Percentiles rank a stretch among this genome's conserved stretches.
phyloP scores from a whole-genome alignment of 1,284 basidiomycete species.

The Irpex sp. region DNA sequence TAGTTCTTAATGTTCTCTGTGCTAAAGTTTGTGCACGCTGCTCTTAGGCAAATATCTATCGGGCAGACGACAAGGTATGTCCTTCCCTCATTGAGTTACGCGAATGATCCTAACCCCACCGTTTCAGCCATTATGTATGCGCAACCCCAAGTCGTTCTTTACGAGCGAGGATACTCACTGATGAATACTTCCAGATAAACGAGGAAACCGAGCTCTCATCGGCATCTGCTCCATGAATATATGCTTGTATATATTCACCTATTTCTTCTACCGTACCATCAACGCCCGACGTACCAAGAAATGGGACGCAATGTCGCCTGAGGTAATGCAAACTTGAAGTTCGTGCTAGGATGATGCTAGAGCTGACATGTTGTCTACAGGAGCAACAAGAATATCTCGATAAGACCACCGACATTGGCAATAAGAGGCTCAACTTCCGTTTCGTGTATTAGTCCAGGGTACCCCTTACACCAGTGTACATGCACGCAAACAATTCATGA shows the following conservation, averaged over 20 bases:
- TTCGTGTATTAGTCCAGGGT: conserved; percentile 43
- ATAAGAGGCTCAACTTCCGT: conserved; percentile 54
- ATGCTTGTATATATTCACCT: conserved; percentile 45
- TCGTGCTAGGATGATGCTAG: background rate
- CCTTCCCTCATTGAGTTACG: background rate
- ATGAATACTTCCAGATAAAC: conserved; percentile 29
- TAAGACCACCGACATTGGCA: conserved; percentile 57
- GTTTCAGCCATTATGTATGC: conserved; percentile 32
- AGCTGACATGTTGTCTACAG: conserved; percentile 25
- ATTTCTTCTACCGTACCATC: conserved; percentile 51
- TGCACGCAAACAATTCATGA: no score
- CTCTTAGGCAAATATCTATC: conserved; percentile 30
- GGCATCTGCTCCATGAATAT: conserved; percentile 35
- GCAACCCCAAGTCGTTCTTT: background rate
- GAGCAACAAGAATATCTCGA: conserved; percentile 53
- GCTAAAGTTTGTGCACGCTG: background rate
- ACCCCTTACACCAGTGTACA: no score
- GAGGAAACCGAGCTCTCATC: conserved; percentile 35
- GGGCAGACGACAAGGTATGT: conserved; percentile 26
- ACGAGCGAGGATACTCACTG: background rate
- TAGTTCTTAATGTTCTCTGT: background rate
- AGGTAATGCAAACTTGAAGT: conserved; percentile 38
- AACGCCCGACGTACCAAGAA: conserved; percentile 47
- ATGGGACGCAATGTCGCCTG: conserved; percentile 48
- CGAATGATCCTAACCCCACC: conserved; percentile 24